These are phyloP conservation scores for Teratosphaeria gauchensis DNA, from an alignment of 2,329 filamentous ascomycete genomes.

Conservation along the genomic window DNA sequence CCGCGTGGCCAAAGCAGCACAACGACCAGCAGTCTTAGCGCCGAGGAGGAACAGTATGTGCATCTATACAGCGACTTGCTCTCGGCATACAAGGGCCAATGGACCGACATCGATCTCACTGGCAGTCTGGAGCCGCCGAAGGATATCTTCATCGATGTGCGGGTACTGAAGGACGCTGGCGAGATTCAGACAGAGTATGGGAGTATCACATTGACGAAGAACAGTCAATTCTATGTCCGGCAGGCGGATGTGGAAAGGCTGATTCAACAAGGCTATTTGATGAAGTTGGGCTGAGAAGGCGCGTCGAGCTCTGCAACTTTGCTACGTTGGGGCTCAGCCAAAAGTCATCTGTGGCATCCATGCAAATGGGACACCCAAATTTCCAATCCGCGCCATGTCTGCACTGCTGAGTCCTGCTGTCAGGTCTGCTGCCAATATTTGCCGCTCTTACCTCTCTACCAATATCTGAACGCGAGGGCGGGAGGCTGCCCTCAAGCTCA, in stretches of 20 bases:
- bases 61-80: conserved; percentile 83
- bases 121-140: conserved; percentile 88
- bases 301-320: background rate
- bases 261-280: conserved; percentile 89
- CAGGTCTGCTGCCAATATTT: too few relatives aligned
- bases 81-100: conserved; percentile 94
- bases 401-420: too few relatives aligned
- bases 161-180: conserved; percentile 90
- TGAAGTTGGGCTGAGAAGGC: conserved; percentile 63
- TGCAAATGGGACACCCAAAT: too few relatives aligned
- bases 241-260: conserved; percentile 91
- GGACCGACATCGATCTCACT: conserved; percentile 94
- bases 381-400: too few relatives aligned
- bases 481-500: background rate
- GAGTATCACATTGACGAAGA: conserved; percentile 93
- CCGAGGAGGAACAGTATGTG: conserved; percentile 94
- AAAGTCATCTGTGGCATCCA: background rate
- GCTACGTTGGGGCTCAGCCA: background rate
- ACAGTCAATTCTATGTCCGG: conserved; percentile 94
- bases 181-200: conserved; percentile 99
- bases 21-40: conserved; percentile 50
- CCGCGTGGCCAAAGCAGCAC: conserved; percentile 29
- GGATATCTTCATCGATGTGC: conserved; percentile 93
- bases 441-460: too few relatives aligned
- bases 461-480: background rate